phyloP scores from a whole-genome alignment of 768 basidiomycete genomes.

The Mycena chlorophos region DNA sequence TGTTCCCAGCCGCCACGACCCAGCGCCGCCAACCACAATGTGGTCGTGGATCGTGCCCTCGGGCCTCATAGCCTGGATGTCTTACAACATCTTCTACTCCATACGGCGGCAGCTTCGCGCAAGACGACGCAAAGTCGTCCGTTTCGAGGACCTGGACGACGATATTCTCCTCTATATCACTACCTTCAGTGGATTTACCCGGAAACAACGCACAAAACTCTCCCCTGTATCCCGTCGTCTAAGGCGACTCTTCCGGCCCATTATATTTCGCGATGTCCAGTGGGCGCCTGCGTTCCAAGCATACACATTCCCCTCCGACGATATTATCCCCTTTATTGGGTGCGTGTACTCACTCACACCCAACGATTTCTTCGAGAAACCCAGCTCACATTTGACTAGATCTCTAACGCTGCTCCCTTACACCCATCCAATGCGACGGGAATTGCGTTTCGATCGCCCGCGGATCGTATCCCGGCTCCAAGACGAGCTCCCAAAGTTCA shows the following conservation, averaged over 20 bases:
- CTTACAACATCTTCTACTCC: neutral
- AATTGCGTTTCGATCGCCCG: neutral
- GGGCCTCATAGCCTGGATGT: neutral
- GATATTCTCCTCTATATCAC: neutral
- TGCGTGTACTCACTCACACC: neutral
- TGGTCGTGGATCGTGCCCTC: neutral
- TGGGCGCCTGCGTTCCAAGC: neutral
- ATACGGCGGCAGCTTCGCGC: neutral
- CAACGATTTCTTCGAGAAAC: neutral
- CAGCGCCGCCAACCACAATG: too few species aligned
- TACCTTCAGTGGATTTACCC: too few species aligned
- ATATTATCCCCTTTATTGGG: neutral
- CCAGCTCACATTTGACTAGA: too few species aligned
- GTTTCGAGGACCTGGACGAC: neutral
- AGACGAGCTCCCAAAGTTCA: neutral
- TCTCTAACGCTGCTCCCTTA: too few species aligned
- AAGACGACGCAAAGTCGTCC: neutral
- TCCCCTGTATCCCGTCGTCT: neutral
- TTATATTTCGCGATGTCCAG: neutral
- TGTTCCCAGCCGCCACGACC: too few species aligned
- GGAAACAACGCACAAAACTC: too few species aligned
- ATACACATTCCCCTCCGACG: neutral
- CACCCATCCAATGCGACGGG: too few species aligned
- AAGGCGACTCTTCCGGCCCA: neutral
- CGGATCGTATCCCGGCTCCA: too few species aligned